Evolutionary conservation across 1,284 basidiomycete genomes (phyloP), one percentile per base, ranked within the genome.

Genomic region (Trichosporon asahii): DNA sequence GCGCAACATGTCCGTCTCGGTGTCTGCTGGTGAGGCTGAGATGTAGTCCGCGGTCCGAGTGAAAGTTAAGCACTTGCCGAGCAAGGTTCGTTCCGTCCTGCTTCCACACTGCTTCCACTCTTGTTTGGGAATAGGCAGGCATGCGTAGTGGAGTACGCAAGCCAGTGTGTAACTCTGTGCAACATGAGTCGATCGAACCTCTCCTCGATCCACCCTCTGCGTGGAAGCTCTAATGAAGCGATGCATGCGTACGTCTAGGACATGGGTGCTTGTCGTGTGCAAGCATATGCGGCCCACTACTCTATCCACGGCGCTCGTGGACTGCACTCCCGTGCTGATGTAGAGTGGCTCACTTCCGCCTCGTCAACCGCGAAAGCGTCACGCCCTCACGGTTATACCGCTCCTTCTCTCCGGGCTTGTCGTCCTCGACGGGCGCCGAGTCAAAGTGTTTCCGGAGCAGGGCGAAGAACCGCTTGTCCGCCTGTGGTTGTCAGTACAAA

Each of bases 401-500:
- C 68, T 82, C 82, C 68, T 70, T 76, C 71, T 79, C 80, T 12
- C 80, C 81, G 1, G 74, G 73, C 64, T 72, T 72, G 70, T 83
- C 83, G 66, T 84, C 82, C 7, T 76, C 74, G 1, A 83, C 79
- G 0, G 68, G 31, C 6, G 70, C 72, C 11, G 74, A 94, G n/a
- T 83, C 85, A 78, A 97, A 97, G 67, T 89, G 85, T 77, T 92
- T 94, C 81, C 89, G 93, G 68, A 97, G 85, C 77, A 95, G 79
- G 0, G 85, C 82, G 80, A 97, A 97, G 84, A 97, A 97, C 0
- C 92, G 88, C 78, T 91, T 95, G 81, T 97, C 95, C 0, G 94
- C 95, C 91, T 94, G 74, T 18, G 25, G 31, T 6, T 11, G 69
- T 61, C 65, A 53, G 55, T 18, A 14, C 15, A 8, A 18, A 12